Evolutionary conservation across 768 basidiomycete species (phyloP).

Genomic region (Leccinum fibrillosum): DNA sequence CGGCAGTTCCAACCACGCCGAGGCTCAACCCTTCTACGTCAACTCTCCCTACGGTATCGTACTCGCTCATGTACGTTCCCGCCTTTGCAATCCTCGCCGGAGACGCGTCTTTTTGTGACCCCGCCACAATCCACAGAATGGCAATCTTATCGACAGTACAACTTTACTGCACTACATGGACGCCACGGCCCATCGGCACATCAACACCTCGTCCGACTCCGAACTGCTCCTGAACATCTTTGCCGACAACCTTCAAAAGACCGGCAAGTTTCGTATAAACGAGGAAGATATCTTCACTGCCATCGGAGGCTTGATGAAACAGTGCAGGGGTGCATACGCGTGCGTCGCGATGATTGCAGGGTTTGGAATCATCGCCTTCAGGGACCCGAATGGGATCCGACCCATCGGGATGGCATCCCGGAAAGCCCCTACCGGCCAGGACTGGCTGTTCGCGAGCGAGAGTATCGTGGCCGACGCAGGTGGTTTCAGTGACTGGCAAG

Average conservation of each 20-base stretch:
- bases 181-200: conserved; percentile 93
- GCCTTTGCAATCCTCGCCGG: background rate
- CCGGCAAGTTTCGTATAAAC: conserved; percentile 98
- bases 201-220: conserved; percentile 98
- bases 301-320: conserved; percentile 82
- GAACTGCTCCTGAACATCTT: conserved; percentile 97
- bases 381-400: conserved; percentile 96
- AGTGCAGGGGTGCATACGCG: conserved; percentile 91
- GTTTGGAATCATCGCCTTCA: conserved; percentile 96
- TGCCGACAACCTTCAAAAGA: conserved; percentile 96
- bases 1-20: conserved; percentile 93
- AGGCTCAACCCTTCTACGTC: conserved; percentile 99
- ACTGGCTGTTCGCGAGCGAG: conserved; percentile 92
- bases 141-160: conserved; percentile 92
- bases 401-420: conserved; percentile 86
- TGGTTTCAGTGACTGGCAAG: conserved; percentile 90
- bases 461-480: conserved; percentile 94
- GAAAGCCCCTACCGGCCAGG: conserved; percentile 54
- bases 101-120: conserved; percentile 2
- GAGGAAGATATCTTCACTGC: conserved; percentile 99
- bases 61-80: conserved; percentile 81
- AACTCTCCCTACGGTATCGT: conserved; percentile 99
- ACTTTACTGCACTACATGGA: conserved; percentile 92
- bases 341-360: conserved; percentile 99
- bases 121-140: conserved; percentile 62